Percentiles rank a stretch among this genome's conserved stretches.
Conservation (phyloP, 805 yeast genomes). For the Suhomyces emberorum region DNA sequence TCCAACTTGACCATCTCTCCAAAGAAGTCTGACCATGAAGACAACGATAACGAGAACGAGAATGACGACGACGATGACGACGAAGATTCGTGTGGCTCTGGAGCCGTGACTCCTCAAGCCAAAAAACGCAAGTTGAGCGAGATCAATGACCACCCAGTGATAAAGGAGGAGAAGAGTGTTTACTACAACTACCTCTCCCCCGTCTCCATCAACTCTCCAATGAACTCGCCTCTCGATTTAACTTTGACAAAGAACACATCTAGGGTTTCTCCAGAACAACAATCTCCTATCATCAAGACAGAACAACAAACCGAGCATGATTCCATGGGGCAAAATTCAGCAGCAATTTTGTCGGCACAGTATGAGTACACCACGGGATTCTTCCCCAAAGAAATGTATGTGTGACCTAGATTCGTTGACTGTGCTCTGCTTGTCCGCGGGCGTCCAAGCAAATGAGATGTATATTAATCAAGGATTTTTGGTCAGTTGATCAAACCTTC, state of each 20-base stretch:
- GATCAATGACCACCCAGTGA: neutral
- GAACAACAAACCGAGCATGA: conserved; percentile 15
- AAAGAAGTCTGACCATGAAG: conserved; percentile 7
- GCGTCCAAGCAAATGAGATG: conserved; percentile 6
- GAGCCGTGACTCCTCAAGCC: conserved; percentile 2
- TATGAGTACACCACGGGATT: neutral
- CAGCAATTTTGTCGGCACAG: conserved; percentile 37
- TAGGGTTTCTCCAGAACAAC: conserved; percentile 2
- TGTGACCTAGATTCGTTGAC: conserved; percentile 5
- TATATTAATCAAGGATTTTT: conserved; percentile 18
- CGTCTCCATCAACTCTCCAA: conserved; percentile 38
- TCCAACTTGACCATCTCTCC: conserved; percentile 17
- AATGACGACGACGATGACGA: conserved; percentile 13
- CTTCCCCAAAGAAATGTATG: neutral
- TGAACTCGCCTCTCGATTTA: conserved; percentile 39
- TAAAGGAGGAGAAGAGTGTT: conserved; percentile 4
- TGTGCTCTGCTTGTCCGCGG: conserved; percentile 32
- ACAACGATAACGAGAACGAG: too few species aligned
- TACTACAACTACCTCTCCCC: conserved; percentile 42
- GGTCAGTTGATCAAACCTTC: conserved; percentile 11
- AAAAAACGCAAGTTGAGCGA: conserved; percentile 13
- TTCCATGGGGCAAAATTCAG: conserved; percentile 46
- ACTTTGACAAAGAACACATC: conserved; percentile 17
- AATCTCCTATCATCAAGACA: conserved; percentile 1
- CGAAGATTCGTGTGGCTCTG: conserved; percentile 5